Conservation (phyloP, 2,329 filamentous ascomycete species). For the Aureobasidium vineae region DNA sequence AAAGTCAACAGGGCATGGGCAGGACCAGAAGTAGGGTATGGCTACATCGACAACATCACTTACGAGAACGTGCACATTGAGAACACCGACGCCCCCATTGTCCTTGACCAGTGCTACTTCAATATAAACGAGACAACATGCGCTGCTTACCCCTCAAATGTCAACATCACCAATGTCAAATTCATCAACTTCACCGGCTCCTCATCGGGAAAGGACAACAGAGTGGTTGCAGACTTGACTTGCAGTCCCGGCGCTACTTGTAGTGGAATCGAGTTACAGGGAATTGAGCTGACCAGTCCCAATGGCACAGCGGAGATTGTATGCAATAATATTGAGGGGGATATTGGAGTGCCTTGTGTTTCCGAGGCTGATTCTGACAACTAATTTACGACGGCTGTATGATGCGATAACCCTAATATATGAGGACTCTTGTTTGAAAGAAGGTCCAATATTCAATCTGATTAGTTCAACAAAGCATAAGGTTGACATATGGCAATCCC, state of each 20-base stretch:
- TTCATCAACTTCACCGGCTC: slow-evolving; percentile 60
- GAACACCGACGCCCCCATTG: slow-evolving; percentile 58
- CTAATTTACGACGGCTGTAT: neutral
- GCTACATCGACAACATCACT: slow-evolving; percentile 61
- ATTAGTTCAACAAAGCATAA: slow-evolving; percentile 33
- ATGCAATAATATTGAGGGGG: slow-evolving; percentile 23
- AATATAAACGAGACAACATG: slow-evolving; percentile 55
- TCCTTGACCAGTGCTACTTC: slow-evolving; percentile 64
- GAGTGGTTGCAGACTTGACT: slow-evolving; percentile 54
- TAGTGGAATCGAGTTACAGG: slow-evolving; percentile 54
- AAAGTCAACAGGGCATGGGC: slow-evolving; percentile 51
- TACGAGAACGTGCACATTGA: slow-evolving; percentile 61
- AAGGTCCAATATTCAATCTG: too few relatives aligned
- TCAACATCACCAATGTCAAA: slow-evolving; percentile 59
- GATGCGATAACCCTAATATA: too few relatives aligned
- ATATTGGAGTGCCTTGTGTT: slow-evolving; percentile 39
- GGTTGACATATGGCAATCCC: slow-evolving; percentile 47
- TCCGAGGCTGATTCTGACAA: slow-evolving; percentile 36
- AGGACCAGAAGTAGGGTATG: slow-evolving; percentile 57
- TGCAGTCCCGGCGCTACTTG: slow-evolving; percentile 60
- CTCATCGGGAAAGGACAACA: slow-evolving; percentile 56
- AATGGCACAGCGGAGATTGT: slow-evolving; percentile 36
- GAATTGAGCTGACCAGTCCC: slow-evolving; percentile 57
- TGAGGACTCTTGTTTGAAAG: too few relatives aligned
- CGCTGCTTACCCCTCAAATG: slow-evolving; percentile 54